Conservation (phyloP, 306 rosid species). For the Castanea mollissima region DNA sequence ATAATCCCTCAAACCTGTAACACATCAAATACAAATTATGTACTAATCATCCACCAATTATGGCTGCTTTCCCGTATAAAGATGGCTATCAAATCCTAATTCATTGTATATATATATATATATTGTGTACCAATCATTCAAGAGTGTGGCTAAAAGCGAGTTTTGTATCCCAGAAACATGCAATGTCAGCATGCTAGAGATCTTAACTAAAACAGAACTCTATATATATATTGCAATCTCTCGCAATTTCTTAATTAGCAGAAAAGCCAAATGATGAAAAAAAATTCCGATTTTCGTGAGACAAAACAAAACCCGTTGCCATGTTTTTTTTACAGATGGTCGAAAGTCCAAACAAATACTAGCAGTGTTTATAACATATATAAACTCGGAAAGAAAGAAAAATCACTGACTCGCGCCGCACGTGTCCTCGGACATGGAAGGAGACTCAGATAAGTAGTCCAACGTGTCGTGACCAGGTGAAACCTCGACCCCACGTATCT, state of each 20-base stretch:
- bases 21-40: no score
- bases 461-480: constrained; percentile 48
- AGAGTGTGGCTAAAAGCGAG: not conserved
- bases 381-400: not conserved
- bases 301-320: not conserved
- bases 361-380: not conserved
- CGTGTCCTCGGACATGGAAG: constrained; percentile 60
- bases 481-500: constrained; percentile 56
- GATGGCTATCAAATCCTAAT: no score
- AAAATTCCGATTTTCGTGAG: not conserved
- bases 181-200: not conserved
- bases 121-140: not conserved
- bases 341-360: not conserved
- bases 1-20: no score
- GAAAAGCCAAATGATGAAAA: not conserved
- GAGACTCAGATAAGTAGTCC: constrained; percentile 57
- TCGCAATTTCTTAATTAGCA: not conserved
- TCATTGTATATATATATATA: no score
- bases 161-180: not conserved
- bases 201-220: not conserved
- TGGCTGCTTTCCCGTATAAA: no score
- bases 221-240: not conserved
- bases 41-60: no score
- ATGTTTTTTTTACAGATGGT: constrained; percentile 15
- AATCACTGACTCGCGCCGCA: constrained; percentile 41